phyloP scores from a whole-genome alignment of 2,329 filamentous ascomycete genomes.

The Mycosphaerella arachidis region DNA sequence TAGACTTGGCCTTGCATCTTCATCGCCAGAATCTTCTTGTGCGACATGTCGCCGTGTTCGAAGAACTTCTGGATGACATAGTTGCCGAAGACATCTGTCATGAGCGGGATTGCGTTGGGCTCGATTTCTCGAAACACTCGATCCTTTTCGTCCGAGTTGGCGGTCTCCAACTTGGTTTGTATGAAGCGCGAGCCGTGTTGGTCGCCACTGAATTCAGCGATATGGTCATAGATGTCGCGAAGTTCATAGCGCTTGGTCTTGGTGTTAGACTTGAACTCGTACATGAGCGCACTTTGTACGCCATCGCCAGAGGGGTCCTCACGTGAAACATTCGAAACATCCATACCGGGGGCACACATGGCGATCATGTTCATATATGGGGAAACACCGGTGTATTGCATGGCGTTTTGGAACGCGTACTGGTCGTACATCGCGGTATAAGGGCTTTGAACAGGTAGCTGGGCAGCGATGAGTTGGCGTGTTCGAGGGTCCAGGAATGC shows the following conservation, averaged over 20 bases:
- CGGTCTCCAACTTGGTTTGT: constrained; percentile 83
- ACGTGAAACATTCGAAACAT: constrained; percentile 40
- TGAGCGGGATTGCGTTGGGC: constrained; percentile 77
- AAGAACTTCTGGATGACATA: constrained; percentile 98
- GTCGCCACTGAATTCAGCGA: constrained; percentile 93
- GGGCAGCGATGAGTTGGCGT: constrained; percentile 36
- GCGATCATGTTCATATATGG: constrained; percentile 35
- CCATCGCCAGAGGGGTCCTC: constrained; percentile 58
- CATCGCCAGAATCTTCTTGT: constrained; percentile 81
- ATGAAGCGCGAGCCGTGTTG: constrained; percentile 95
- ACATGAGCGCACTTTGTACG: constrained; percentile 66
- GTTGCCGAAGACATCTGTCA: constrained; percentile 96
- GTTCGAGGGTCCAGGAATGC: constrained; percentile 35
- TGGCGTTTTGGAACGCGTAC: constrained; percentile 35
- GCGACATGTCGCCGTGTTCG: constrained; percentile 87
- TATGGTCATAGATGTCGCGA: constrained; percentile 79
- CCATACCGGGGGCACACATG: constrained; percentile 35
- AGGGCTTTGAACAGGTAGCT: constrained; percentile 29
- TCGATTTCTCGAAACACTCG: constrained; percentile 83
- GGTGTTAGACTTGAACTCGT: constrained; percentile 71
- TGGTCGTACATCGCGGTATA: constrained; percentile 32
- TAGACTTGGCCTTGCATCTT: constrained; percentile 84
- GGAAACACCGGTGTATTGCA: constrained; percentile 34
- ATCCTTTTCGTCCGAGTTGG: constrained; percentile 94
- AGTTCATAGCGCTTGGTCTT: constrained; percentile 76